Conservation (phyloP, 2,329 filamentous ascomycete genomes). For the Hymenoscyphus linearis region DNA sequence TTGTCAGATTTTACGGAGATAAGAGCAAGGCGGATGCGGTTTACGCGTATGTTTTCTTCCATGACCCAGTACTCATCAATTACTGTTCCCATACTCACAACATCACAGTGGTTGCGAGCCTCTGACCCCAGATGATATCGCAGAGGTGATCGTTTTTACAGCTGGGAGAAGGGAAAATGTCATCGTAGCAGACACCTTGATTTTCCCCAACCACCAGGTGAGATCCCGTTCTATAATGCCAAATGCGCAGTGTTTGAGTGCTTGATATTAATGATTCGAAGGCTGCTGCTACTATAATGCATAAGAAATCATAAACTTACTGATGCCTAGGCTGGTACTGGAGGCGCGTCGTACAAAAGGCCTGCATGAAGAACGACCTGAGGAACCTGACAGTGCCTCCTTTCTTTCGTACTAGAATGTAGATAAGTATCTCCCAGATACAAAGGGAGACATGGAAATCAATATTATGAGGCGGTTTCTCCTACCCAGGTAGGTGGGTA, state of each 20-base stretch:
- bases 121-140: slow-evolving; percentile 84
- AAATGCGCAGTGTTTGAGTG: background rate
- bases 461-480: too few species aligned
- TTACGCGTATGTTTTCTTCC: slow-evolving; percentile 59
- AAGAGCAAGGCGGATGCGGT: slow-evolving; percentile 85
- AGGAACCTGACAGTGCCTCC: too few species aligned
- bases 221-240: slow-evolving; percentile 25
- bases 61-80: background rate
- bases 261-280: slow-evolving; percentile 30
- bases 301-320: slow-evolving; percentile 34
- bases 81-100: background rate
- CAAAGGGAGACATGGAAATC: too few species aligned
- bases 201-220: slow-evolving; percentile 89
- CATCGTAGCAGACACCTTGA: slow-evolving; percentile 78
- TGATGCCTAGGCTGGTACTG: slow-evolving; percentile 31
- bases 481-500: too few species aligned
- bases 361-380: background rate
- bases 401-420: too few species aligned
- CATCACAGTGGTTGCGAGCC: slow-evolving; percentile 64
- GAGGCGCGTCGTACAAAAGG: slow-evolving; percentile 29
- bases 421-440: too few species aligned
- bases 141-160: slow-evolving; percentile 82
- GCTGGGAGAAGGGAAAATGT: slow-evolving; percentile 84
- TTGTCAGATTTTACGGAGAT: slow-evolving; percentile 84
- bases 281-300: slow-evolving; percentile 40